Evolutionary conservation across 2,329 filamentous ascomycete genomes (phyloP).

Genomic region (Beauveria sp.): DNA sequence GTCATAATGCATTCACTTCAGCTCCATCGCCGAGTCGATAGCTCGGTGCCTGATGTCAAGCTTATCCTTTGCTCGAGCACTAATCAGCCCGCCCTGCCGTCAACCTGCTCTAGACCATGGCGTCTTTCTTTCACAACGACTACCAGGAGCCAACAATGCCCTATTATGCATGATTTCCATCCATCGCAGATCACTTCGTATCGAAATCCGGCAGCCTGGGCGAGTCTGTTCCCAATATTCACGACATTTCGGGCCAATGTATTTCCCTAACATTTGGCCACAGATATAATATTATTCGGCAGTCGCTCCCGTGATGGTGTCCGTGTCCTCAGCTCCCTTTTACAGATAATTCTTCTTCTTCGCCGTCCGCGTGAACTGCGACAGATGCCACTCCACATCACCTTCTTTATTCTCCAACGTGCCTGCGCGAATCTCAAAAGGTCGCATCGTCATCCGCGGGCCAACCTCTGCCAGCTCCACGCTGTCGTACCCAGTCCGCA

Average conservation of each 20-base stretch:
- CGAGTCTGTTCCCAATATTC: background rate
- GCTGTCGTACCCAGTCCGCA: slow-evolving; percentile 82
- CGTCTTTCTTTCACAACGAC: background rate
- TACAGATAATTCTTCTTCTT: slow-evolving; percentile 94
- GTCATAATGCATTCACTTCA: background rate
- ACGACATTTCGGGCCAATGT: background rate
- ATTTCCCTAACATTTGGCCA: background rate
- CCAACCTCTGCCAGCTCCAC: slow-evolving; percentile 87
- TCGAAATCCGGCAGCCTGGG: background rate
- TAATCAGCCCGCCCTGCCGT: background rate
- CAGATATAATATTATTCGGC: background rate
- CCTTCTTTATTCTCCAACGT: slow-evolving; percentile 92
- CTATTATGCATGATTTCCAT: background rate
- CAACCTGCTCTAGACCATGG: background rate
- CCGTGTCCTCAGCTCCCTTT: slow-evolving; percentile 18
- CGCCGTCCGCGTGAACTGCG: slow-evolving; percentile 87
- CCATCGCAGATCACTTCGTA: background rate
- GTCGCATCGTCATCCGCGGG: slow-evolving; percentile 92
- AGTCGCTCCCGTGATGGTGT: background rate
- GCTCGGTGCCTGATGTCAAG: background rate
- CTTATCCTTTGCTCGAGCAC: background rate
- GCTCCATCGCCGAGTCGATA: background rate
- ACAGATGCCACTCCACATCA: slow-evolving; percentile 93
- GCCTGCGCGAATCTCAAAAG: slow-evolving; percentile 87
- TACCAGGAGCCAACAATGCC: background rate